phyloP scores from a whole-genome alignment of 129 eudicot genomes.

The Flaveria bidentis region DNA sequence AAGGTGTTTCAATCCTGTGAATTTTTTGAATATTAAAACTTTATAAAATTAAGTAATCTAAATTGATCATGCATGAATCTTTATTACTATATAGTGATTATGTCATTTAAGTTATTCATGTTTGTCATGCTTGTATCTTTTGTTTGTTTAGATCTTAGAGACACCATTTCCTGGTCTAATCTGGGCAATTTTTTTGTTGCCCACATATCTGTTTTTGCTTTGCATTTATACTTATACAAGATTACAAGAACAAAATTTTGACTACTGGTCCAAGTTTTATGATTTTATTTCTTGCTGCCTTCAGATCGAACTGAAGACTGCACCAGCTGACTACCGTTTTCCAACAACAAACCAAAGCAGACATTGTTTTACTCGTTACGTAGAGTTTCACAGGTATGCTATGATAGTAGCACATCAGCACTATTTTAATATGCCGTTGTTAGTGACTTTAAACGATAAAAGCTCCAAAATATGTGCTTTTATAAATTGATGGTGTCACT shows the following conservation, averaged over 20 bases:
- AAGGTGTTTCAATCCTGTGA: no score
- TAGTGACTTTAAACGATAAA: not conserved
- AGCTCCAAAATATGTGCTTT: not conserved
- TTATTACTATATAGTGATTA: no score
- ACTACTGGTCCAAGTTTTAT: not conserved
- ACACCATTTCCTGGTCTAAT: not conserved
- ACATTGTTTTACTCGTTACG: conserved; percentile 86
- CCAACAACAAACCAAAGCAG: conserved; percentile 90
- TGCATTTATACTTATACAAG: not conserved
- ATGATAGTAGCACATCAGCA: not conserved
- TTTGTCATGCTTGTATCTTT: no score
- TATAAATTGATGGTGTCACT: not conserved
- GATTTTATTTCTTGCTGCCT: not conserved
- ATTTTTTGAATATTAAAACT: no score
- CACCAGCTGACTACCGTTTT: conserved; percentile 88
- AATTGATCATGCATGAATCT: no score
- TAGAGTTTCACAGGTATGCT: conserved; percentile 82
- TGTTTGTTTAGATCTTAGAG: not conserved
- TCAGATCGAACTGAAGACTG: conserved; percentile 82
- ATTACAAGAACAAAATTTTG: not conserved
- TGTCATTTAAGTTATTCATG: no score
- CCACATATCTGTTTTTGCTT: not conserved
- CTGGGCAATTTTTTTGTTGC: not conserved
- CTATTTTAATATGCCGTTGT: not conserved
- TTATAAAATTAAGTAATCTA: no score